These are phyloP conservation scores for Penicillium sp. DNA, from an alignment of 2,329 filamentous ascomycete genomes.

Conservation along the genomic window DNA sequence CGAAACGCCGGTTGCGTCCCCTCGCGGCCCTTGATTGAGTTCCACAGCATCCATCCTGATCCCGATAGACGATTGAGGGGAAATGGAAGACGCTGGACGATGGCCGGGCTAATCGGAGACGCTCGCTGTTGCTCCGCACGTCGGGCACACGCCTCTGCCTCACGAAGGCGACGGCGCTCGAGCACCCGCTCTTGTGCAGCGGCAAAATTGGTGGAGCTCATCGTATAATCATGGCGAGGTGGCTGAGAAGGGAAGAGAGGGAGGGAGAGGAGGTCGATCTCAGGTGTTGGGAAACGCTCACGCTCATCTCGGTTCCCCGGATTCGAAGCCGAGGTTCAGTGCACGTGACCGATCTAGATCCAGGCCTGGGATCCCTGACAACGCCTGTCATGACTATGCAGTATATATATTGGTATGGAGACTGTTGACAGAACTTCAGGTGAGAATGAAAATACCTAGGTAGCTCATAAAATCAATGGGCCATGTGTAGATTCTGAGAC, in stretches of 20 bases:
- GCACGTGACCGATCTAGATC: not conserved
- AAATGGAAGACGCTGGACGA: slow-evolving; percentile 58
- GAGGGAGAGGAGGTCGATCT: slow-evolving; percentile 4
- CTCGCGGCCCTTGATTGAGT: slow-evolving; percentile 67
- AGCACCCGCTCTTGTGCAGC: slow-evolving; percentile 84
- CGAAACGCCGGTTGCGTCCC: slow-evolving; percentile 83
- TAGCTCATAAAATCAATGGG: no score
- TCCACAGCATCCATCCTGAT: slow-evolving; percentile 58
- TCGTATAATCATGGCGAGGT: slow-evolving; percentile 40
- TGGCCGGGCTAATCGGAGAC: slow-evolving; percentile 52
- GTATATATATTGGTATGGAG: no score
- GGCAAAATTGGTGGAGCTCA: slow-evolving; percentile 70
- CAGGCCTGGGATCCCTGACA: no score
- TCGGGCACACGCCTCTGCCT: slow-evolving; percentile 61
- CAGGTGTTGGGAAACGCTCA: slow-evolving; percentile 7
- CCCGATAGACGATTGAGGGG: slow-evolving; percentile 58
- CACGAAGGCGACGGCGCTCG: slow-evolving; percentile 73
- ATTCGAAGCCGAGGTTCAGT: not conserved
- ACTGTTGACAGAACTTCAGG: no score
- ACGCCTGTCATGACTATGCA: no score
- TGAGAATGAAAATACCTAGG: no score
- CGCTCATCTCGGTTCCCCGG: slow-evolving; percentile 14
- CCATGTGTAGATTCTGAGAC: no score
- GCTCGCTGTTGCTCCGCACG: slow-evolving; percentile 45
- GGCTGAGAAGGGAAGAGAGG: slow-evolving; percentile 1